phyloP scores from a whole-genome alignment of 2,329 filamentous ascomycete species.

The Paraconiothyrium sp. region DNA sequence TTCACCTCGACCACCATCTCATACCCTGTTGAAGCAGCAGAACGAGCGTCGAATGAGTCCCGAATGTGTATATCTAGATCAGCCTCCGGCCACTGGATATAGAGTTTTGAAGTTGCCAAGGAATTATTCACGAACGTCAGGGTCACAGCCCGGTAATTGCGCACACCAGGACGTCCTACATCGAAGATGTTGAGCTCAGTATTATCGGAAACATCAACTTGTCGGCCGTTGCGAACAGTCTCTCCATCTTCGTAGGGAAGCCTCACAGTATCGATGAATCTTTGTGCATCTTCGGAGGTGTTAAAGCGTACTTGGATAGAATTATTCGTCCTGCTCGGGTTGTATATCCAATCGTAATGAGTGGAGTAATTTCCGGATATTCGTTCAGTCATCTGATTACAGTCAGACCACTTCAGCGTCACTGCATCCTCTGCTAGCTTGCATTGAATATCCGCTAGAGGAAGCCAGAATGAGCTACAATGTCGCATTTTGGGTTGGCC shows the following conservation, averaged over 20 bases:
- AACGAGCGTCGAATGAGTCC: slow-evolving; percentile 13
- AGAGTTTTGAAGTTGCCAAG: slow-evolving; percentile 24
- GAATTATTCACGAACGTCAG: background rate
- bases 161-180: slow-evolving; percentile 11
- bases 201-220: slow-evolving; percentile 20
- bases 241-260: slow-evolving; percentile 24
- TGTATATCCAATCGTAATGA: slow-evolving; percentile 31
- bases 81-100: slow-evolving; percentile 26
- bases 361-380: slow-evolving; percentile 24
- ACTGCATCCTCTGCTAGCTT: slow-evolving; percentile 13
- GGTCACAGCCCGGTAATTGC: slow-evolving; percentile 12
- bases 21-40: slow-evolving; percentile 12
- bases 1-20: slow-evolving; percentile 24
- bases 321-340: slow-evolving; percentile 27
- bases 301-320: slow-evolving; percentile 23
- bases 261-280: slow-evolving; percentile 24
- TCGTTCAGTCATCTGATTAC: slow-evolving; percentile 29
- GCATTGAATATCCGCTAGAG: slow-evolving; percentile 28
- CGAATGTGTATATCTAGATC: slow-evolving; percentile 25
- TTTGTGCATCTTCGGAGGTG: slow-evolving; percentile 15
- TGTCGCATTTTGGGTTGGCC: slow-evolving; percentile 14
- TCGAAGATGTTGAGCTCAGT: slow-evolving; percentile 15
- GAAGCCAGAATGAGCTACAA: slow-evolving; percentile 34
- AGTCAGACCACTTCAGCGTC: slow-evolving; percentile 32
- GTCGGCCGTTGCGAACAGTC: slow-evolving; percentile 16